Evolutionary conservation across 2,329 filamentous ascomycete genomes (phyloP), one percentile per base, ranked within the genome.

Genomic region (Aspergillus fijiensis): DNA sequence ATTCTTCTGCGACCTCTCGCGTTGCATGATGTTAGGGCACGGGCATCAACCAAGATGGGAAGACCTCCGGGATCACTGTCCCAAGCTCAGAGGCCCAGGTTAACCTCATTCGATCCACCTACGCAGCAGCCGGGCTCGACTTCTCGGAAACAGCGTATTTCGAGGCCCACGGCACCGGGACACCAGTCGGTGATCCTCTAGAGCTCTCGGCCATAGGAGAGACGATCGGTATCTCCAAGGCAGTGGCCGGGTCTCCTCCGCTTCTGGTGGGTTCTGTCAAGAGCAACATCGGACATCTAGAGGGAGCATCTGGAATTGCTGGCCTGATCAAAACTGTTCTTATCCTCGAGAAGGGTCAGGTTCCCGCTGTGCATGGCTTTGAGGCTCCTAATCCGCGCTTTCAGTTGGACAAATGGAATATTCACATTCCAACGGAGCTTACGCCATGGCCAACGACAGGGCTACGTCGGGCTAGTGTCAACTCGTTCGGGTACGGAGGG

Each of bases 121-220:
- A 79, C 61, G 45, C 54, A 3, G 59, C 65, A 16, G 73, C 74
- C 19, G 73, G 74, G 1, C 65, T 79, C 2, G 69, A 75, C 52
- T 57, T 63, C 1, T 25, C 49, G 6, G 58, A 45, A 62, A 68
- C 3, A 67, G 74, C 2, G 52, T 79, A 72, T 61, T 76, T 79
- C 35, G 75, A 80, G 56, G 70, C 71, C 7, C 77, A 79, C 59
- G 51, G 33, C 29, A 52, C 78, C 1, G 78, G 77, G 25, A 75
- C 72, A 1, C 55, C 51, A 12, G 69, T 67, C 9, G 72, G 72
- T 2, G 72, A 75, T 54, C 70, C 72, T 10, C 35, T 65, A 19
- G 72, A 74, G 60, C 62, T 69, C 0, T 29, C 51, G 7, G 70
- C 70, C 6, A 65, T 74, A 16, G 33, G 16, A 5, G 16, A 39